Conservation (phyloP, 2,329 filamentous ascomycete genomes). For the Fusarium devonianum region DNA sequence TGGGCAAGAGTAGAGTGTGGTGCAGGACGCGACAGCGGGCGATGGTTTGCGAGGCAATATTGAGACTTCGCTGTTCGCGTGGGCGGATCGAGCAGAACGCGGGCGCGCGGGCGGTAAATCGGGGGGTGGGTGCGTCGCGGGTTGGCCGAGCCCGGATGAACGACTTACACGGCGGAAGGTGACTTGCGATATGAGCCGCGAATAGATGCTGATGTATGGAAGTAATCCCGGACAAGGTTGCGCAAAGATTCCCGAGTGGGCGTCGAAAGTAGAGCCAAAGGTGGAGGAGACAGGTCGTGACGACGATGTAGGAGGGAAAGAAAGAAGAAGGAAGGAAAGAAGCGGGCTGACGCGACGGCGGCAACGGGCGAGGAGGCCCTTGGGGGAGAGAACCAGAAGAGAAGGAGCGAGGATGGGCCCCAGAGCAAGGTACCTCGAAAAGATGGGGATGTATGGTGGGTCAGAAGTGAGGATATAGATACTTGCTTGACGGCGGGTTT, state of each 20-base stretch:
- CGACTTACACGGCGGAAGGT: conserved; percentile 46
- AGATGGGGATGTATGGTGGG: conserved; percentile 21
- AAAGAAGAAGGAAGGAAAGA: conserved; percentile 30
- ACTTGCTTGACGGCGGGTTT: conserved; percentile 1
- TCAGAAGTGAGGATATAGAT: conserved; percentile 16
- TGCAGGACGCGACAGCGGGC: conserved; percentile 16
- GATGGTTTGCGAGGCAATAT: conserved; percentile 26
- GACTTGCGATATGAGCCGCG: conserved; percentile 23
- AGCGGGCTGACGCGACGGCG: conserved; percentile 43
- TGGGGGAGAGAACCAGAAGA: conserved; percentile 40
- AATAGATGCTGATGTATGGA: conserved; percentile 20
- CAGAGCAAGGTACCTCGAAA: conserved; percentile 14
- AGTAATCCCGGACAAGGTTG: conserved; percentile 2
- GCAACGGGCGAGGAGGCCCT: conserved; percentile 40
- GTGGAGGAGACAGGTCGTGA: conserved; percentile 19
- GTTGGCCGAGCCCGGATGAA: conserved; percentile 25
- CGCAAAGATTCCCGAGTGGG: conserved; percentile 12
- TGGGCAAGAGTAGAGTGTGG: conserved; percentile 20
- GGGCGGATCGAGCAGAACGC: conserved; percentile 29
- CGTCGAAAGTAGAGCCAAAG: conserved; percentile 2
- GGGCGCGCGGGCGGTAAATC: conserved; percentile 36
- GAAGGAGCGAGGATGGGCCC: conserved; percentile 26
- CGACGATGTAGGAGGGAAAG: conserved; percentile 28
- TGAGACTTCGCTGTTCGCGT: conserved; percentile 20
- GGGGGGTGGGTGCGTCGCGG: conserved; percentile 36